A percentile compares a stretch with the other conserved stretches of the same genome.
Conservation (phyloP, 2,329 filamentous ascomycete genomes). For the Fonsecaea pedrosoi region DNA sequence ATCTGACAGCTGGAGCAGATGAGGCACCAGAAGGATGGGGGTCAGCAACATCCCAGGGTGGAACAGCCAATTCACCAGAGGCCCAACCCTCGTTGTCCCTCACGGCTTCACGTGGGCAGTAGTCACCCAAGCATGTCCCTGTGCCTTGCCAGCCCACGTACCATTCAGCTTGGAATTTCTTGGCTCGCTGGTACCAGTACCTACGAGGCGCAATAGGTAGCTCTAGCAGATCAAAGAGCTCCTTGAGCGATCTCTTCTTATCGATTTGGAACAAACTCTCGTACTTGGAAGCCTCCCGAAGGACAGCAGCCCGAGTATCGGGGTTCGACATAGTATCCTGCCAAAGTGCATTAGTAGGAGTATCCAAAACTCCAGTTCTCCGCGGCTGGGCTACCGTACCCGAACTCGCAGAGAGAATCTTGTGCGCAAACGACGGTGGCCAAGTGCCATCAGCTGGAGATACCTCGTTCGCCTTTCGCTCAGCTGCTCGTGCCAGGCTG, state of each 20-base stretch:
- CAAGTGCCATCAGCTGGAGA: neutral
- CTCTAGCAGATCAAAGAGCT: slow-evolving; percentile 14
- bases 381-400: neutral
- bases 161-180: neutral
- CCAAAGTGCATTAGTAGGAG: neutral
- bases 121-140: neutral
- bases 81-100: neutral
- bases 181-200: slow-evolving; percentile 11
- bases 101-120: neutral
- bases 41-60: neutral
- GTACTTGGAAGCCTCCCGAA: neutral
- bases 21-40: neutral
- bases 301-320: neutral
- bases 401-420: neutral
- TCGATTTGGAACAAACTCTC: neutral
- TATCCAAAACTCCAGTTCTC: neutral
- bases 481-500: slow-evolving; percentile 1
- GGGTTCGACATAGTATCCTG: neutral
- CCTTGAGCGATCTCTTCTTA: neutral
- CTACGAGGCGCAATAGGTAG: neutral
- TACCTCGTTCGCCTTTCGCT: slow-evolving; percentile 11
- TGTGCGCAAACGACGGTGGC: neutral
- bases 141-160: neutral
- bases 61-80: neutral
- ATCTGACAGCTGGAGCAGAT: no score